Evolutionary conservation across 805 yeast genomes (phyloP).

Genomic region (Naumovozyma castellii): DNA sequence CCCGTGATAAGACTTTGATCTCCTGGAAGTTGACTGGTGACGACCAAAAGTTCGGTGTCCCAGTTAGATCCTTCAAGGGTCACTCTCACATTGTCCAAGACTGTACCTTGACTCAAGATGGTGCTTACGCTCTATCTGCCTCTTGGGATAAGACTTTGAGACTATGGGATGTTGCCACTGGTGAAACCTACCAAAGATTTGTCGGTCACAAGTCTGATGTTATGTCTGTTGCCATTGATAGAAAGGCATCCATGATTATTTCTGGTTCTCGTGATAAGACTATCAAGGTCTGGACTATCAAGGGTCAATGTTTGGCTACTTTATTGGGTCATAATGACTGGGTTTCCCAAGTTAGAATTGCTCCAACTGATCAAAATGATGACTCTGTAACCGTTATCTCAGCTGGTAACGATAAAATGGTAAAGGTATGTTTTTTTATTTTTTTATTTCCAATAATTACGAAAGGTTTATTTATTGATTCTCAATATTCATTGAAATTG

Average conservation of each 20-base stretch:
- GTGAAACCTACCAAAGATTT: constrained; percentile 88
- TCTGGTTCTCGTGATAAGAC: constrained; percentile 99
- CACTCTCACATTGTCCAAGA: constrained; percentile 99
- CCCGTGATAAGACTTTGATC: constrained; percentile 97
- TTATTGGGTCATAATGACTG: constrained; percentile 95
- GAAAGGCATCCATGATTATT: constrained; percentile 94
- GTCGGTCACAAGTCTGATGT: constrained; percentile 98
- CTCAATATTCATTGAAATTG: constrained; percentile 3
- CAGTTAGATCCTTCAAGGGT: constrained; percentile 93
- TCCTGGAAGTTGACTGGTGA: constrained; percentile 97
- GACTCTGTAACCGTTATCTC: constrained; percentile 72
- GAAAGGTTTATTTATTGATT: constrained; percentile 4
- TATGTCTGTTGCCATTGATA: constrained; percentile 90
- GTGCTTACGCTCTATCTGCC: constrained; percentile 94
- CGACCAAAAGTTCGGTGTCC: constrained; percentile 94
- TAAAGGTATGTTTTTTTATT: constrained; percentile 73
- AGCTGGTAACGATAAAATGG: constrained; percentile 97
- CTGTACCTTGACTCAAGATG: constrained; percentile 94
- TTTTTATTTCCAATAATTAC: constrained; percentile 1
- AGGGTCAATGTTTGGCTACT: constrained; percentile 93
- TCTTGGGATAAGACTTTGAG: constrained; percentile 99
- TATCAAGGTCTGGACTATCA: constrained; percentile 97
- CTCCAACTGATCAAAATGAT: constrained; percentile 48
- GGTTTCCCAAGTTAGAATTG: constrained; percentile 97
- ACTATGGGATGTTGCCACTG: constrained; percentile 93